A percentile compares a stretch with the other conserved stretches of the same genome.
Evolutionary conservation across 1,284 basidiomycete species (phyloP).

Genomic region (Exsudoporus floridanus): DNA sequence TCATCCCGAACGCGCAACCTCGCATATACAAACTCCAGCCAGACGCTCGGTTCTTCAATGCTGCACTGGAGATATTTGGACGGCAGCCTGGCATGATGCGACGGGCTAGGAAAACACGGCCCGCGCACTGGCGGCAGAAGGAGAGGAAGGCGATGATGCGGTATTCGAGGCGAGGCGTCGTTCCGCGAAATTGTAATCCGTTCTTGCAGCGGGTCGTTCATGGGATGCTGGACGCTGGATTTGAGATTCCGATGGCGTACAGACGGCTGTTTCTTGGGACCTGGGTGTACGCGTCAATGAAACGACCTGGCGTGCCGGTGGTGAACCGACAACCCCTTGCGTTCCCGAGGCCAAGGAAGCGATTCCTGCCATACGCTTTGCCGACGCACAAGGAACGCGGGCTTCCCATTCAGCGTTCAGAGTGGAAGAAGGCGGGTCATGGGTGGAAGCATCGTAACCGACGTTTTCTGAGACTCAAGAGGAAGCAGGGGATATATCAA

Average conservation of each 20-base stretch:
- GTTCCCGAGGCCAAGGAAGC: constrained; percentile 28
- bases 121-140: constrained; percentile 33
- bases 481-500: neutral
- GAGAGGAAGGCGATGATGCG: constrained; percentile 26
- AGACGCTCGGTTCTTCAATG: constrained; percentile 69
- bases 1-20: constrained; percentile 17
- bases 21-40: constrained; percentile 43
- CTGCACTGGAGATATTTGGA: constrained; percentile 51
- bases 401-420: constrained; percentile 36
- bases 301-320: constrained; percentile 3
- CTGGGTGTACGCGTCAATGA: constrained; percentile 21
- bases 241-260: constrained; percentile 47
- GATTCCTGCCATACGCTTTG: constrained; percentile 31
- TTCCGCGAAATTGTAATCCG: constrained; percentile 36
- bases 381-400: constrained; percentile 41
- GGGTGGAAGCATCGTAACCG: constrained; percentile 20
- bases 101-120: constrained; percentile 23
- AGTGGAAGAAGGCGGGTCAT: constrained; percentile 24
- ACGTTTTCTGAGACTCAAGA: constrained; percentile 2
- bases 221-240: constrained; percentile 48
- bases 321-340: constrained; percentile 34
- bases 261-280: constrained; percentile 46
- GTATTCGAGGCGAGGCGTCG: constrained; percentile 29
- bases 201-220: constrained; percentile 46
- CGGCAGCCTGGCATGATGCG: constrained; percentile 34